phyloP scores from a whole-genome alignment of 148 eudicot species.

The Chenopodium album region DNA sequence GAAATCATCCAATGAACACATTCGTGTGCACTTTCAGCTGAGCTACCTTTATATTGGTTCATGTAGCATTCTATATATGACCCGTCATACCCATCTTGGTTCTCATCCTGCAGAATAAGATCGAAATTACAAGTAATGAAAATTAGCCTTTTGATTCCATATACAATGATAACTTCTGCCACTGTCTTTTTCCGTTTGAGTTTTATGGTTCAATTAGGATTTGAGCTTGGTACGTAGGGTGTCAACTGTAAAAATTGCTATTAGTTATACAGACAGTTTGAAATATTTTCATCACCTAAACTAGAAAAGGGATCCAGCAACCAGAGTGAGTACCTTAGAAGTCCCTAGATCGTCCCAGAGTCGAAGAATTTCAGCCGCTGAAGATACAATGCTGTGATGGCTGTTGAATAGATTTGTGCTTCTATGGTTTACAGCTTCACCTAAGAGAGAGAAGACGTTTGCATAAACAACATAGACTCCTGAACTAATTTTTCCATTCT shows the following conservation, averaged over 20 bases:
- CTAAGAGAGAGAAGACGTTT: slow-evolving; percentile 50
- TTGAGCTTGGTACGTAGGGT: not conserved
- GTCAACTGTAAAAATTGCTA: no score
- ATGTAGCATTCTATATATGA: slow-evolving; percentile 52
- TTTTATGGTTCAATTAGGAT: no score
- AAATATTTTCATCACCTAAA: not conserved
- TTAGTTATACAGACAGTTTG: not conserved
- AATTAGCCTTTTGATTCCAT: no score
- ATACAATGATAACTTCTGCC: no score
- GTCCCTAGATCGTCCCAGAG: slow-evolving; percentile 67
- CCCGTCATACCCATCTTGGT: slow-evolving; percentile 54
- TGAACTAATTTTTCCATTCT: slow-evolving; percentile 45
- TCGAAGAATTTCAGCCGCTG: slow-evolving; percentile 52
- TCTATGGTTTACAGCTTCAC: slow-evolving; percentile 26
- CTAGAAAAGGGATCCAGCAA: not conserved
- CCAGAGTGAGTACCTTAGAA: slow-evolving; percentile 36
- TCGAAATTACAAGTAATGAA: no score
- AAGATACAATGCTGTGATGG: slow-evolving; percentile 28
- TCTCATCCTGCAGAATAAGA: slow-evolving; percentile 42
- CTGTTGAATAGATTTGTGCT: slow-evolving; percentile 10
- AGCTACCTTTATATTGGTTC: slow-evolving; percentile 39
- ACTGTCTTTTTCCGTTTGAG: no score
- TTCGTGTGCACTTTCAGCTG: slow-evolving; percentile 35
- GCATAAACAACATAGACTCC: slow-evolving; percentile 44
- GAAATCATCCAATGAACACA: slow-evolving; percentile 38